Evolutionary conservation across 225 moss, liverwort and hornwort genomes (phyloP).

Genomic region (Pleurozium schreberi): DNA sequence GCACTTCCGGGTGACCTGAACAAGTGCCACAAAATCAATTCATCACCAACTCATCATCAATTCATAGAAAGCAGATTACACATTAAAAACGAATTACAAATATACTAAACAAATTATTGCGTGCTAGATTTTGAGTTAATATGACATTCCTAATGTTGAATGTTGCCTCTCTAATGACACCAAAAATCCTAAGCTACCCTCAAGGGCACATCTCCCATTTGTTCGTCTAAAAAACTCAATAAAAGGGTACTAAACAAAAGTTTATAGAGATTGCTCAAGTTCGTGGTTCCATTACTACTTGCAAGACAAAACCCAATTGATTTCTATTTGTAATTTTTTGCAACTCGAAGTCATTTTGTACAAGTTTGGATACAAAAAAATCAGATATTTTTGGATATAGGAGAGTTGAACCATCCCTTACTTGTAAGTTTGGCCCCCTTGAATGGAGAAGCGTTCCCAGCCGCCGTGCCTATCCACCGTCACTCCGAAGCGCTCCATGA

Average conservation of each 20-base stretch:
- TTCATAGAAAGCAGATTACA: not conserved
- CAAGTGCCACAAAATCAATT: not conserved
- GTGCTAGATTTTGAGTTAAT: not conserved
- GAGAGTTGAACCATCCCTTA: slow-evolving; percentile 7
- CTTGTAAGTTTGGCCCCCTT: slow-evolving; percentile 89
- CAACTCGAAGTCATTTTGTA: not conserved
- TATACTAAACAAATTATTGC: not conserved
- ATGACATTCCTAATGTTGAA: not conserved
- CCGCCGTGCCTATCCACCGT: slow-evolving; percentile 64
- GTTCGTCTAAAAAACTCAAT: not conserved
- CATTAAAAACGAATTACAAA: not conserved
- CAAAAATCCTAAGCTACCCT: not conserved
- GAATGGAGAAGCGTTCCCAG: slow-evolving; percentile 90
- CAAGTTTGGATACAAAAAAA: too few relatives aligned
- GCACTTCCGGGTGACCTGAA: slow-evolving; percentile 75
- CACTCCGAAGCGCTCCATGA: slow-evolving; percentile 91
- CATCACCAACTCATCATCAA: too few relatives aligned
- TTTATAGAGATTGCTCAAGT: not conserved
- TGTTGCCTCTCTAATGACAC: not conserved
- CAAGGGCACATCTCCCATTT: not conserved
- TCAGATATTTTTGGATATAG: too few relatives aligned
- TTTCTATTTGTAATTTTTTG: not conserved
- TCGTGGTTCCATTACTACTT: not conserved
- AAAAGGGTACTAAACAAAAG: not conserved
- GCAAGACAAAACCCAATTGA: not conserved